Evolutionary conservation across 371 early-diverging fungal genomes (phyloP), one percentile per base, ranked within the genome.

Genomic region (Mucor saturninus): DNA sequence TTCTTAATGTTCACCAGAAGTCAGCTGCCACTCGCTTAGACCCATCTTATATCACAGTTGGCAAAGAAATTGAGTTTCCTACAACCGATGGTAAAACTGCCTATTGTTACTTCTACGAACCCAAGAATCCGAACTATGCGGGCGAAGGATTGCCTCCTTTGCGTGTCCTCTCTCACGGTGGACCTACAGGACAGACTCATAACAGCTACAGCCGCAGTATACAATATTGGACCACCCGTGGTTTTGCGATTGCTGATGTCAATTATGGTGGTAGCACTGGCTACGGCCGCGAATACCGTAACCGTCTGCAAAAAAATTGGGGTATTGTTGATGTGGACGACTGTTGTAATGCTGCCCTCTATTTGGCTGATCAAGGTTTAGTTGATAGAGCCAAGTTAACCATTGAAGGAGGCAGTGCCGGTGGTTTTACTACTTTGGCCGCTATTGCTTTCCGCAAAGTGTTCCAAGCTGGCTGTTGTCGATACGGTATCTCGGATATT

Each of bases 241-340:
- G 93, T 0, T 88, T 89, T 53, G 93, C 88, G 0, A 77, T 89
- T 37, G 87, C 78, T 0, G 86, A 91, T 62, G 87, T 90, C 64
- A 90, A 93, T 67, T 93, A 93, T 67, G 91, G 92, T 43, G 91
- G 93, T 3, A 89, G 89, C 4, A 82, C 86, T 5, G 88, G 88
- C 21, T 90, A 88, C 65, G 93, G 93, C 4, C 84, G 89, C 10
- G 87, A 81, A 46, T 91, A 87, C 65, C 85, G 92, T 55, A 83
- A 90, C 55, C 83, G 93, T 9, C 80, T 93, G 29, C 76, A 85
- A 54, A 78, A 76, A 8, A 69, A 80, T 3, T 91, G 91, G 86
- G 93, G 92, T 13, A 69, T 87, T 30, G 90, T 91, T 0, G 93
- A 93, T 66, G 89, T 93, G 3, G 86, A 86, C 50, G 93, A 93